Base-by-base conservation (phyloP, 2,329 filamentous ascomycete genomes). In the Colletotrichum higginsianum region DNA sequence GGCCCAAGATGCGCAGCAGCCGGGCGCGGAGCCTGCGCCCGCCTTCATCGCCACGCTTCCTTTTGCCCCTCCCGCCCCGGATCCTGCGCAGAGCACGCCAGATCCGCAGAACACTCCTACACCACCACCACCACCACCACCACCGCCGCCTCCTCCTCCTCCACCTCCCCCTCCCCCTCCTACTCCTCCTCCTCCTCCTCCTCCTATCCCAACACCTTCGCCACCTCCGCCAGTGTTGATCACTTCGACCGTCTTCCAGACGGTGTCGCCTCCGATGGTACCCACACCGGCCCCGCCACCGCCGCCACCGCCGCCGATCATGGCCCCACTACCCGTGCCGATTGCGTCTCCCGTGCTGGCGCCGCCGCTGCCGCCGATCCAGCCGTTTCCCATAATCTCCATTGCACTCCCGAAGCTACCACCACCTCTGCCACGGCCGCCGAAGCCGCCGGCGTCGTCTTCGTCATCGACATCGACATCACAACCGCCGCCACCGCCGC, bases 1-100 rank as follows among this genome's bases (percentile, higher is more conserved):
- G 30, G n/a, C 23, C 9, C 26, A 26, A 26, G 26, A 26, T 26
- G 26, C 26, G 26, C 26, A 26, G 26, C 3, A 26, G 26, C 26
- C 26, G 26, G 26, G 26, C 26, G 56, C 3, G 38, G 58, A 71
- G 0, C 38, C 65, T 3, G 12, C 68, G 8, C 65, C 58, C 0
- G 65, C 55, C 7, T 71, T 71, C 53, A 71, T 71, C 46, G 60
- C 68, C n/a, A 58, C 65, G 52, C 65, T 71, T 11, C 68, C 68
- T 2, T 47, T 68, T 7, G 65, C 30, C 26, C 52, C 65, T 15
- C 44, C 68, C 4, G 23, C 21, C 18, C 16, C 46, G 26, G 68
- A 68, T 35, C 52, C 46, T 35, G 35, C 35, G 26, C 11, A 26
- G 1, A 40, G 63, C 6, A 50, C 56, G 15, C n/a, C 62, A 0